phyloP scores from a whole-genome alignment of 345 rosid species.

The Cardiospermum halicacabum region DNA sequence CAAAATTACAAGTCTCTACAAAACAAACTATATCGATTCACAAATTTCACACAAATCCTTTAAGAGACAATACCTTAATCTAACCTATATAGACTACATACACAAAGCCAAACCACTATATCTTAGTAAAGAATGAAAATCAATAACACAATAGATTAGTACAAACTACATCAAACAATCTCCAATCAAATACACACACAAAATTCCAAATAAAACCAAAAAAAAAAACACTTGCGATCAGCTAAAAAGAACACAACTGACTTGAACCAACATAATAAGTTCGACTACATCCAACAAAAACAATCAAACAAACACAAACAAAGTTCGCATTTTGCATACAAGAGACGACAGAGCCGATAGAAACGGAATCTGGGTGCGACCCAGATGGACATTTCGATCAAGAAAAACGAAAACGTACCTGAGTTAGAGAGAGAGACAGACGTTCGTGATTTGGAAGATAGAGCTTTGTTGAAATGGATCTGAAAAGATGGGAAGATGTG shows the following conservation, averaged over 20 bases:
- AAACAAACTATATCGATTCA: not conserved
- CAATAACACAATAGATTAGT: not conserved
- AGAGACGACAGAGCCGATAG: not conserved
- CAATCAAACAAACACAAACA: not conserved
- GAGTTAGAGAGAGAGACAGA: too few relatives aligned
- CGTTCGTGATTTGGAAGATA: conserved; percentile 3
- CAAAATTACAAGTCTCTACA: not conserved
- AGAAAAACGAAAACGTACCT: not conserved
- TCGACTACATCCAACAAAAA: not conserved
- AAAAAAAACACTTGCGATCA: not conserved
- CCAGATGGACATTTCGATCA: not conserved
- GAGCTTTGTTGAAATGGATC: conserved; percentile 8
- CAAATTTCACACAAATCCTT: too few relatives aligned
- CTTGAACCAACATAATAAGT: not conserved
- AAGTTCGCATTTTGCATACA: not conserved
- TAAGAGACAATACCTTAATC: not conserved
- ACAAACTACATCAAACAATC: not conserved
- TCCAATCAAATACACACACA: not conserved
- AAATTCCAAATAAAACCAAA: not conserved
- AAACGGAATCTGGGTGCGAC: not conserved
- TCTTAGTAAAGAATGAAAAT: not conserved
- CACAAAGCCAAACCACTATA: not conserved
- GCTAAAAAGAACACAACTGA: conserved; percentile 1
- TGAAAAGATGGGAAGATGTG: not conserved
- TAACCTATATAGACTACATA: not conserved